Percentiles rank a stretch among this genome's conserved stretches.
Conservation (phyloP, 768 basidiomycete genomes). For the Russula griseocarnosa region DNA sequence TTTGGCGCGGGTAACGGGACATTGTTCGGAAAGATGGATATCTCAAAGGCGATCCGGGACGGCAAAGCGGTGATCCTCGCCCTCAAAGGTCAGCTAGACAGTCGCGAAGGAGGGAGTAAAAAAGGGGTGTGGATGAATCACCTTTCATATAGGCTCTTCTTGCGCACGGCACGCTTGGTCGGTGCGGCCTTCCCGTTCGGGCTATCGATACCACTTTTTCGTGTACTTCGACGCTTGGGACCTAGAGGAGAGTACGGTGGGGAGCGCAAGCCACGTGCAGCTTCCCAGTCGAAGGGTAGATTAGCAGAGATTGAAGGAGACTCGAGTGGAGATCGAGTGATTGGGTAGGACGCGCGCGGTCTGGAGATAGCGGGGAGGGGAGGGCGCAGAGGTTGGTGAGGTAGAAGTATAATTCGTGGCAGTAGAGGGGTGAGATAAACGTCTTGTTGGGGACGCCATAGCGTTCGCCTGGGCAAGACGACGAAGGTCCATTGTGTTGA, state of each 20-base stretch:
- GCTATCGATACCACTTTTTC: conserved; percentile 37
- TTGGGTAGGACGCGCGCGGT: conserved; percentile 45
- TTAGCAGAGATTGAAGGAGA: conserved; percentile 75
- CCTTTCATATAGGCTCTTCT: conserved; percentile 63
- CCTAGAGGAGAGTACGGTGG: conserved; percentile 69
- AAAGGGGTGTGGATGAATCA: conserved; percentile 32
- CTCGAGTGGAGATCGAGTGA: conserved; percentile 54
- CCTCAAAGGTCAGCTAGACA: conserved; percentile 17
- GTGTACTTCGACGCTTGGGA: conserved; percentile 41
- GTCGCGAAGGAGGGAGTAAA: not conserved
- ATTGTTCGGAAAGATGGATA: conserved; percentile 81
- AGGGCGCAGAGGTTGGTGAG: conserved; percentile 33
- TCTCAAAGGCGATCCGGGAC: conserved; percentile 68
- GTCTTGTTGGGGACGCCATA: conserved; percentile 43
- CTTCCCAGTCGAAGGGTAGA: conserved; percentile 83
- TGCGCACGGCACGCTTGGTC: conserved; percentile 56
- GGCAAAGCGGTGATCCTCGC: conserved; percentile 61
- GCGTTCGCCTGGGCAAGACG: conserved; percentile 50
- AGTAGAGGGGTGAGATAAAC: conserved; percentile 19
- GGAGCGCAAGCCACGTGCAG: conserved; percentile 62
- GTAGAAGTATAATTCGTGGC: conserved; percentile 30
- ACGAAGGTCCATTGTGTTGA: conserved; percentile 49
- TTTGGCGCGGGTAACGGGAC: conserved; percentile 65
- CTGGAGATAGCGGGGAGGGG: conserved; percentile 42
- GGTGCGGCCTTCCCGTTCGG: conserved; percentile 37